These are phyloP conservation scores for Candida silvicultrix DNA, from an alignment of 805 yeast species.

Conservation along the genomic window DNA sequence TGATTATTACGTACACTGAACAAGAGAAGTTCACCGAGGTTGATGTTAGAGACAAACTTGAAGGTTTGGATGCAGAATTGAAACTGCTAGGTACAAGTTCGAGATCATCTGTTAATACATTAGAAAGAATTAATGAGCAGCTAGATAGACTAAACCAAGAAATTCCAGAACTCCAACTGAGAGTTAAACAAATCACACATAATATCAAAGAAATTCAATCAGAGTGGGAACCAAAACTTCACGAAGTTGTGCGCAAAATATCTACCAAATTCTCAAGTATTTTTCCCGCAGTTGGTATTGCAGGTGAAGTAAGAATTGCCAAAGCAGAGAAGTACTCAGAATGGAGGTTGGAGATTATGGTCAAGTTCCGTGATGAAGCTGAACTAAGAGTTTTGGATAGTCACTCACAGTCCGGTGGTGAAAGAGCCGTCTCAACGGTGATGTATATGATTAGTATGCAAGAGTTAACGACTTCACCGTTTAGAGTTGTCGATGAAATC, in stretches of 20 bases:
- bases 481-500: constrained; percentile 94
- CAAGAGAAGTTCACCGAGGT: constrained; percentile 31
- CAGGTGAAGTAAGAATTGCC: constrained; percentile 68
- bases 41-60: constrained; percentile 33
- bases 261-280: constrained; percentile 60
- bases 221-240: constrained; percentile 60
- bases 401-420: constrained; percentile 97
- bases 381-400: constrained; percentile 67
- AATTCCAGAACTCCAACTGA: constrained; percentile 16
- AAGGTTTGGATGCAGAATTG: constrained; percentile 40
- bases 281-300: constrained; percentile 74
- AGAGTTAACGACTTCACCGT: constrained; percentile 82
- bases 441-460: constrained; percentile 87
- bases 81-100: constrained; percentile 29
- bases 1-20: constrained; percentile 33
- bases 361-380: constrained; percentile 76
- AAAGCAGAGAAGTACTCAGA: constrained; percentile 49
- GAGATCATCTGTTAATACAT: constrained; percentile 28
- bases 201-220: constrained; percentile 32
- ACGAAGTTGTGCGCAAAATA: constrained; percentile 44
- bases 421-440: constrained; percentile 91
- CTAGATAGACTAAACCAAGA: constrained; percentile 15
- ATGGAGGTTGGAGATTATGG: constrained; percentile 82
- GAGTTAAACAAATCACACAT: constrained; percentile 23
- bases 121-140: constrained; percentile 23